Evolutionary conservation across 2,329 filamentous ascomycete genomes (phyloP).

Genomic region (Alternaria panax): DNA sequence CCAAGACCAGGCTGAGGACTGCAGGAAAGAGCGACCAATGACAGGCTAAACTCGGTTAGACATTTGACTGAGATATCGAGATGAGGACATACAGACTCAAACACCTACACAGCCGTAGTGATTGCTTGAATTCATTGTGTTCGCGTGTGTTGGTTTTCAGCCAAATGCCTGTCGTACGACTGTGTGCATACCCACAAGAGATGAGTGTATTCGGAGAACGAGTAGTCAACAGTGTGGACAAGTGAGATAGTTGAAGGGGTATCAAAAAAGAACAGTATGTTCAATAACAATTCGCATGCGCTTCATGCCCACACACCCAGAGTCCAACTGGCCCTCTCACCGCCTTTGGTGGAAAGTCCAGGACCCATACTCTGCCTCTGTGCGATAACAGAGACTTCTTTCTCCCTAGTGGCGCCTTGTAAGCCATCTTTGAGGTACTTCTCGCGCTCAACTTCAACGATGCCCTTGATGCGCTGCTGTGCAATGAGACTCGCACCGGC

Average conservation of each 20-base stretch:
- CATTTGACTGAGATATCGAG: background rate
- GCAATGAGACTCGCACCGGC: constrained; percentile 74
- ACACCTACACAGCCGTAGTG: background rate
- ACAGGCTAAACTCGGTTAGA: background rate
- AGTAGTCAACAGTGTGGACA: background rate
- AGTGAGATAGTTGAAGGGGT: constrained; percentile 11
- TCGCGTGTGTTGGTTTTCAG: background rate
- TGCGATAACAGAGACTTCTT: constrained; percentile 64
- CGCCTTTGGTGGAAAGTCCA: constrained; percentile 46
- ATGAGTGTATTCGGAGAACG: background rate
- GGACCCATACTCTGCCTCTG: constrained; percentile 71
- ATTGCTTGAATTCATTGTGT: background rate
- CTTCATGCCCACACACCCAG: constrained; percentile 49
- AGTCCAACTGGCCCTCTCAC: constrained; percentile 50
- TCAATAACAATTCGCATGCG: background rate
- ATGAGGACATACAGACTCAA: background rate
- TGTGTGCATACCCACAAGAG: background rate
- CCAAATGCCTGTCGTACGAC: background rate
- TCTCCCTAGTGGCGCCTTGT: constrained; percentile 65
- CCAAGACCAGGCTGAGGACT: background rate
- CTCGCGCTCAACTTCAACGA: constrained; percentile 75
- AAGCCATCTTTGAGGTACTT: constrained; percentile 73
- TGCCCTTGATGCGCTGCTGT: constrained; percentile 71
- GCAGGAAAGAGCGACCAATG: background rate
- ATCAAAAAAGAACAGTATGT: constrained; percentile 11